Evolutionary conservation across 257 asterid genomes (phyloP).

Genomic region (Ilex aquifolium): DNA sequence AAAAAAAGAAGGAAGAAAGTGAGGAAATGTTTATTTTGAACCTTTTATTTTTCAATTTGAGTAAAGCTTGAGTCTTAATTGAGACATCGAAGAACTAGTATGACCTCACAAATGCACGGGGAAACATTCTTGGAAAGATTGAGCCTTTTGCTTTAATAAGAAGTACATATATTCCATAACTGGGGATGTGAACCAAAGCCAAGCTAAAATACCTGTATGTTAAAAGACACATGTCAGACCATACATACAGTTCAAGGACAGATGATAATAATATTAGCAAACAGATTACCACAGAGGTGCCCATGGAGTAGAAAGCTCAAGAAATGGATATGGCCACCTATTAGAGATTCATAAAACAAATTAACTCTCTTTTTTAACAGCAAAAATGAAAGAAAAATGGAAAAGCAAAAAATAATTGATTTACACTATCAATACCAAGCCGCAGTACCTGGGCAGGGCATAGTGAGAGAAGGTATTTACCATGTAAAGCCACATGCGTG

Average conservation of each 20-base stretch:
- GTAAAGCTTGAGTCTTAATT: background rate
- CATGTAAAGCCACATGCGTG: slow-evolving; percentile 73
- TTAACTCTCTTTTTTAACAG: background rate
- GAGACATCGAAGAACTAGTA: slow-evolving; percentile 6
- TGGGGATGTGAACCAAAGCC: slow-evolving; percentile 67
- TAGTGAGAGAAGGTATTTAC: slow-evolving; percentile 26
- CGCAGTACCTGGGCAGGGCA: background rate
- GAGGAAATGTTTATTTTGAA: too few species aligned
- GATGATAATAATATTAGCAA: background rate
- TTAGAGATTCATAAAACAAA: background rate
- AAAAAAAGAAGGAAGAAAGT: too few species aligned
- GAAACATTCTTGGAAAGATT: slow-evolving; percentile 45
- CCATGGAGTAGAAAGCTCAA: slow-evolving; percentile 66
- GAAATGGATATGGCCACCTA: slow-evolving; percentile 99
- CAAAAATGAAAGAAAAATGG: background rate
- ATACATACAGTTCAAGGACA: background rate
- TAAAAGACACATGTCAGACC: background rate
- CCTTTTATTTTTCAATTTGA: too few species aligned
- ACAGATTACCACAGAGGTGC: slow-evolving; percentile 74
- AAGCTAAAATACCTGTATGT: slow-evolving; percentile 65
- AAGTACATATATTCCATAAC: slow-evolving; percentile 55
- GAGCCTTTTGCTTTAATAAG: slow-evolving; percentile 49
- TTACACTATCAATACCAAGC: background rate
- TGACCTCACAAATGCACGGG: slow-evolving; percentile 50
- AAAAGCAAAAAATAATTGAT: background rate